Evolutionary conservation across 768 basidiomycete species (phyloP).

Genomic region (Russula griseocarnosa): DNA sequence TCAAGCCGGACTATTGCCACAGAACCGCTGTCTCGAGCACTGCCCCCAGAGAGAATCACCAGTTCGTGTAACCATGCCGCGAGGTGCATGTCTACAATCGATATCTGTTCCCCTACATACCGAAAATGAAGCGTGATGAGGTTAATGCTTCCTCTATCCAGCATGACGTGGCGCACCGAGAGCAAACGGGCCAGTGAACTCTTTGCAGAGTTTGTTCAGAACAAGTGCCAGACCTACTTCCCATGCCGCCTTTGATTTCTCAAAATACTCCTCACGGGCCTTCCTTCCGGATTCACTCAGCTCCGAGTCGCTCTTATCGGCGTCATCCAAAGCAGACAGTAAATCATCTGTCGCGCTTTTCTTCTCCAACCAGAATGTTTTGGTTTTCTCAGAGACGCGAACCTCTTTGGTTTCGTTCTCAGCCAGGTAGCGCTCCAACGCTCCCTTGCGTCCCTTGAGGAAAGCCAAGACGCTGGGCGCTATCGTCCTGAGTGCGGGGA

Average conservation of each 20-base stretch:
- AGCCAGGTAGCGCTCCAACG: constrained; percentile 47
- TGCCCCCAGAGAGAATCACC: constrained; percentile 54
- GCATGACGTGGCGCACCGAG: constrained; percentile 48
- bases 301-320: constrained; percentile 39
- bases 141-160: neutral
- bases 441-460: constrained; percentile 47
- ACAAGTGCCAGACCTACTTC: constrained; percentile 44
- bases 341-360: constrained; percentile 43
- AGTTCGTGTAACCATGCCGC: constrained; percentile 69
- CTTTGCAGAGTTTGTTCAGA: constrained; percentile 47
- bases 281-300: constrained; percentile 41
- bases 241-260: constrained; percentile 51
- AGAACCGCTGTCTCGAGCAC: constrained; percentile 47
- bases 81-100: constrained; percentile 76
- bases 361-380: constrained; percentile 58
- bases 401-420: constrained; percentile 49
- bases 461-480: constrained; percentile 42
- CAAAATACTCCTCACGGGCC: constrained; percentile 49
- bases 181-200: constrained; percentile 59
- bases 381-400: constrained; percentile 58
- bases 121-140: neutral
- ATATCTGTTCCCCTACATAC: constrained; percentile 75
- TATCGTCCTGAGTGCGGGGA: constrained; percentile 47
- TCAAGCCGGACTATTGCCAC: constrained; percentile 50
- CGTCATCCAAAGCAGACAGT: constrained; percentile 45